Percentiles rank a stretch among this genome's conserved stretches.
These are phyloP conservation scores for Tricholoma sp. DNA, from an alignment of 768 basidiomycete species.

Conservation along the genomic window DNA sequence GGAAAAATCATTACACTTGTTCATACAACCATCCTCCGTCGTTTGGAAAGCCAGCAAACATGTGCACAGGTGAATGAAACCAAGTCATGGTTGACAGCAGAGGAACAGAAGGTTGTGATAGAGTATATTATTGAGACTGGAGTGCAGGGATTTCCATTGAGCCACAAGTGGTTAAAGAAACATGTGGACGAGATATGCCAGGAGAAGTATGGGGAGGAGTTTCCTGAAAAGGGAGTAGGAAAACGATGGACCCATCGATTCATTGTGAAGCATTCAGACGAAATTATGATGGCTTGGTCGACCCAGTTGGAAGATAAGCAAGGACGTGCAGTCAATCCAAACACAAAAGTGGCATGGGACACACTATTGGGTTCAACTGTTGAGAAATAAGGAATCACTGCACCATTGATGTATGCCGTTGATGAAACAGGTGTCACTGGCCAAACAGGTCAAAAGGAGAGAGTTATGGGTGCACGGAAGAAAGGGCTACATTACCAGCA, in stretches of 20 bases:
- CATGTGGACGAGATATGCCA: not conserved
- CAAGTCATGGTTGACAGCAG: conserved; percentile 1
- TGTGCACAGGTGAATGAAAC: not conserved
- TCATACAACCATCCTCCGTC: not conserved
- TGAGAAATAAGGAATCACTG: not conserved
- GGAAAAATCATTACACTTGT: not conserved
- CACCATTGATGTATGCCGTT: not conserved
- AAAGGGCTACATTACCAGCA: conserved; percentile 4
- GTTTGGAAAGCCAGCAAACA: not conserved
- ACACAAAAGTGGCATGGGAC: conserved; percentile 10
- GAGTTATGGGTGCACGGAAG: conserved; percentile 8
- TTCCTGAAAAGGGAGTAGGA: conserved; percentile 3
- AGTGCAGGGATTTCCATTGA: conserved; percentile 2
- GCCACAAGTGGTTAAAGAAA: not conserved
- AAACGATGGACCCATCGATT: conserved; percentile 3
- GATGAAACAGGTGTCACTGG: conserved; percentile 15
- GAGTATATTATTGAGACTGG: not conserved
- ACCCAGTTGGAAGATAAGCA: conserved; percentile 25
- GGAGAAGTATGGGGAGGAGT: not conserved
- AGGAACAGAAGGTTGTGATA: not conserved
- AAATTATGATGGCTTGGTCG: conserved; percentile 25
- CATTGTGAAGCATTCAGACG: conserved; percentile 4
- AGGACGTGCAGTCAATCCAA: conserved; percentile 24
- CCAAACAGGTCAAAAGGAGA: conserved; percentile 19
- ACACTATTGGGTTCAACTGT: not conserved